Conservation (phyloP, 345 rosid genomes). For the Euphorbia lathyris region DNA sequence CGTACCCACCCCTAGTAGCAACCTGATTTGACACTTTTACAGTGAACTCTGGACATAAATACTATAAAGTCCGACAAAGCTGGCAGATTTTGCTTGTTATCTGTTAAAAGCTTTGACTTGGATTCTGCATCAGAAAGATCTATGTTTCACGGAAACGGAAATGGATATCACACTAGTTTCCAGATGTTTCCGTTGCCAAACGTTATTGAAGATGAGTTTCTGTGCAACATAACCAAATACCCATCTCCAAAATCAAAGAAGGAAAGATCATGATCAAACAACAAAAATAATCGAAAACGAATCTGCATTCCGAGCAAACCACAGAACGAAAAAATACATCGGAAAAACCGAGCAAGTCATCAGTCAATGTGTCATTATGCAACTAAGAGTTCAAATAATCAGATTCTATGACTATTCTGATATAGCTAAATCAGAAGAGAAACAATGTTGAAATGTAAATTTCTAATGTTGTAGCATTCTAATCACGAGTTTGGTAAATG, state of each 20-base stretch:
- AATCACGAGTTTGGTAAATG: constrained; percentile 12
- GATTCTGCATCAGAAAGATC: too few species aligned
- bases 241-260: neutral
- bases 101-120: too few species aligned
- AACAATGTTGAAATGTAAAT: neutral
- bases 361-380: neutral
- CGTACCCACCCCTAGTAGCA: too few species aligned
- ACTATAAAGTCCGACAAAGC: too few species aligned
- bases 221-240: neutral
- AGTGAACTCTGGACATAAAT: too few species aligned
- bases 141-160: too few species aligned
- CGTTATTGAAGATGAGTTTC: too few species aligned
- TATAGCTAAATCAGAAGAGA: neutral
- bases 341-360: neutral
- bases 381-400: constrained; percentile 9
- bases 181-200: too few species aligned
- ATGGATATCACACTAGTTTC: too few species aligned
- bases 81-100: too few species aligned
- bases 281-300: neutral
- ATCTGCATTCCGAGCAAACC: neutral
- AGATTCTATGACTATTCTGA: neutral
- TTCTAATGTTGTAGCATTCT: constrained; percentile 17
- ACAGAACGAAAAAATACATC: neutral
- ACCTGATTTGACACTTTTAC: too few species aligned
- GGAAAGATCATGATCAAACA: neutral